Base-by-base conservation (phyloP, 2,329 filamentous ascomycete species). In the Pestalotiopsis sp. region DNA sequence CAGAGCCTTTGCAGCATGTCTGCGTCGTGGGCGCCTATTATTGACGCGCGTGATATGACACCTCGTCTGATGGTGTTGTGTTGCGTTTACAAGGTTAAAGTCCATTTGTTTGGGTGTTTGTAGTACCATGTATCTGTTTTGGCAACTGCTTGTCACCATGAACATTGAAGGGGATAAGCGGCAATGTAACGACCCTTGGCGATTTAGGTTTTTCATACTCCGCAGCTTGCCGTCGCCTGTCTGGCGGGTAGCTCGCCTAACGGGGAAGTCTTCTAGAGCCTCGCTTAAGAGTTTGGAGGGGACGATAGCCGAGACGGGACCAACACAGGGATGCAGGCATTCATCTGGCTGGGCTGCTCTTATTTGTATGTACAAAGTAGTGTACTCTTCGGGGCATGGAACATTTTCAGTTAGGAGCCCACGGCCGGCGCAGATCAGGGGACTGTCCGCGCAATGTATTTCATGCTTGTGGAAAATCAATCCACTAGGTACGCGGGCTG, bases 241-340 rank as follows among this genome's bases (percentile, higher is more conserved):
- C 36, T 49, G 41, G 52, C 64, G 52, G 64, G 27, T 66, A 60
- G 27, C 64, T 66, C 64, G 64, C 64, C 56, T 66, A 66, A 58
- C 63, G 52, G 39, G 63, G 63, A 66, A 66, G 63, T 66, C 63
- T 66, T 66, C 63, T 66, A 66, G 63, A 66, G 63, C 39, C 45
- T 56, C 49, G 63, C 45, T 58, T 66, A 20, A 23, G 36, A 23
- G 14, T n/a, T 17, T 36, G 31, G 59, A 36, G 41, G 62, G 39
- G 39, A 39, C 38, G 39, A 64, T 64, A 52, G 27, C 62, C 62
- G 62, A 64, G 62, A 52, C 38, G 62, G 62, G 41, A 64, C 62
- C 39, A 64, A 45, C 62, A 49, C 62, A 52, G 41, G 59, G 59
- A 20, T 36, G 25, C 59, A 20, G n/a, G 59, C 59, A 27, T 62